Base-by-base conservation (phyloP, 2,329 filamentous ascomycete species). In the Hysterium pulicare region DNA sequence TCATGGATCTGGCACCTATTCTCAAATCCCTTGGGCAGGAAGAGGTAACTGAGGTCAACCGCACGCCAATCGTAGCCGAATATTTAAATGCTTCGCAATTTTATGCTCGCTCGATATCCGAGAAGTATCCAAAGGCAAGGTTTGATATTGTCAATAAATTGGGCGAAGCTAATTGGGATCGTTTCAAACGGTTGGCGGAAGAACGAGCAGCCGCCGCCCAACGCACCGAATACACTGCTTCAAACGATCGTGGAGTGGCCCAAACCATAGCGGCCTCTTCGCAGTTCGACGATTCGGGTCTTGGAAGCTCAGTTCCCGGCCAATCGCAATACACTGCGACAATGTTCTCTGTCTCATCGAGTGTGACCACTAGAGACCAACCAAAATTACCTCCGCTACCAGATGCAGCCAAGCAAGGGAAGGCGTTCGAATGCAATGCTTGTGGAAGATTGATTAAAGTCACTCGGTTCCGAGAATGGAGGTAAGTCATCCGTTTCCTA, bases 201-300 rank as follows among this genome's bases (percentile, higher is more conserved):
- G 4, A 32, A 32, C n/a, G 28, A 32, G n/a, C 28, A n/a, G n/a
- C n/a, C n/a, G n/a, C n/a, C n/a, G n/a, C n/a, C n/a, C n/a, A n/a
- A n/a, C n/a, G n/a, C n/a, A n/a, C n/a, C n/a, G n/a, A n/a, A n/a
- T n/a, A n/a, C n/a, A n/a, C n/a, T n/a, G n/a, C n/a, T n/a, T n/a
- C n/a, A n/a, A n/a, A n/a, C 41, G 3, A n/a, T n/a, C 26, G 34
- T 22, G 15, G 6, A 11, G 32, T 23, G 11, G 10, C 20, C 9
- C 48, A 47, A 38, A 53, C 45, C 4, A 33, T 22, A 8, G 9
- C 44, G 2, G 38, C 44, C 2, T 19, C 24, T 4, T 57, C 54
- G 2, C 44, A 54, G 5, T 59, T 56, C 20, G 38, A 51, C 32
- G 54, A 57, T 31, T 57, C 56, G 16, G 54, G 54, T 1, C 20